These are phyloP conservation scores for Penicillium sp. DNA, from an alignment of 2,329 filamentous ascomycete species.

Conservation along the genomic window DNA sequence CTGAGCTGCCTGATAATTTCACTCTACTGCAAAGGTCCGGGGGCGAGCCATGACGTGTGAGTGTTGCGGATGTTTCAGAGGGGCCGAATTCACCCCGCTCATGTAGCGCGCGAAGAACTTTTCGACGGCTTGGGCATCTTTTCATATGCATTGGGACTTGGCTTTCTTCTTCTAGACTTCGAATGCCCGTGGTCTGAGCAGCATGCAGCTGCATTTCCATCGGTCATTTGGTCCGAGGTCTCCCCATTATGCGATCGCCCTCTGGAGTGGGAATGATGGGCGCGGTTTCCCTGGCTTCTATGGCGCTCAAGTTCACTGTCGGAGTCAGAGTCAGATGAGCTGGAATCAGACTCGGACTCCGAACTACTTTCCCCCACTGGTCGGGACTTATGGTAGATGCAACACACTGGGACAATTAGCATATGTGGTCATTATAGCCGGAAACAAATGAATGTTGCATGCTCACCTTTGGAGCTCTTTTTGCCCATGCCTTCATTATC, in stretches of 20 bases:
- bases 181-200: slow-evolving; percentile 12
- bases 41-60: too few relatives aligned
- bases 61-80: too few relatives aligned
- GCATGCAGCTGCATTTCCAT: slow-evolving; percentile 18
- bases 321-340: slow-evolving; percentile 48
- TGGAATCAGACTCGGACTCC: slow-evolving; percentile 48
- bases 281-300: slow-evolving; percentile 3
- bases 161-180: slow-evolving; percentile 27
- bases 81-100: not conserved
- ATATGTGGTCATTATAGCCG: not conserved
- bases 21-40: too few relatives aligned
- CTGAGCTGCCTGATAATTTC: too few relatives aligned
- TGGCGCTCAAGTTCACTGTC: slow-evolving; percentile 33
- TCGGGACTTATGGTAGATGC: slow-evolving; percentile 89
- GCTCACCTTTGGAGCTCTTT: slow-evolving; percentile 83
- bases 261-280: slow-evolving; percentile 17
- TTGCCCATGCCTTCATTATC: slow-evolving; percentile 93
- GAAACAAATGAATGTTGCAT: too few relatives aligned
- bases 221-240: slow-evolving; percentile 15
- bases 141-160: slow-evolving; percentile 46
- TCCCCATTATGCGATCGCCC: slow-evolving; percentile 14
- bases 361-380: slow-evolving; percentile 72
- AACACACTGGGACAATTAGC: slow-evolving; percentile 68
- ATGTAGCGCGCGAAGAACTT: slow-evolving; percentile 11
- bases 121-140: slow-evolving; percentile 37